A percentile compares a stretch with the other conserved stretches of the same genome.
Evolutionary conservation across 805 yeast species (phyloP).

Genomic region (Isabelozyma gotoi): DNA sequence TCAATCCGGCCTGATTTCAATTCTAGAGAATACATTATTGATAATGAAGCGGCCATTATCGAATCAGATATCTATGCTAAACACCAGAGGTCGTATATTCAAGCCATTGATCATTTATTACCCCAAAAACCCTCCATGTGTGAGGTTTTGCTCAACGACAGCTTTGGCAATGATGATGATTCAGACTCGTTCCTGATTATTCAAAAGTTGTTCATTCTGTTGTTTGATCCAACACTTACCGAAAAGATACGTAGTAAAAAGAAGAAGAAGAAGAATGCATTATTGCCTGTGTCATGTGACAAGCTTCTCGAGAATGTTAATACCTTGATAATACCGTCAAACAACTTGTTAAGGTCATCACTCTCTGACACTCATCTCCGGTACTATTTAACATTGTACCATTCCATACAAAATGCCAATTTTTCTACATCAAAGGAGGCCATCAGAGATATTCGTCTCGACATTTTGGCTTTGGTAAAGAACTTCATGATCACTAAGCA

Average conservation of each 20-base stretch:
- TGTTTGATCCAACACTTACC: constrained; percentile 11
- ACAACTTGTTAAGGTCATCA: constrained; percentile 22
- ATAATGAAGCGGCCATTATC: constrained; percentile 50
- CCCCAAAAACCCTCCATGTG: constrained; percentile 33
- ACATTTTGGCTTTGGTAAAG: constrained; percentile 24
- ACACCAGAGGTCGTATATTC: constrained; percentile 64
- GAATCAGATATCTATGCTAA: constrained; percentile 59
- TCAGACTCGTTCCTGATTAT: constrained; percentile 21
- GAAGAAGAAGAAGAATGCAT: constrained; percentile 1
- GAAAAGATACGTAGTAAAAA: constrained; percentile 8
- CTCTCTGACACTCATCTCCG: constrained; percentile 22
- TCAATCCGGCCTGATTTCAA: constrained; percentile 24
- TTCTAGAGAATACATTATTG: constrained; percentile 31
- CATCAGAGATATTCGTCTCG: constrained; percentile 26
- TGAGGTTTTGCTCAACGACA: constrained; percentile 38
- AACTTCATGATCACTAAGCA: constrained; percentile 22
- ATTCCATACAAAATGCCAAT: constrained; percentile 11
- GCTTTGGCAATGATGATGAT: constrained; percentile 12
- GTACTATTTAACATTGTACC: constrained; percentile 24
- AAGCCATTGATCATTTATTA: constrained; percentile 55
- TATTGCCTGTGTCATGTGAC: constrained; percentile 23
- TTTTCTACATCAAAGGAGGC: constrained; percentile 30
- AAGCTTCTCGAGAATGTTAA: constrained; percentile 21
- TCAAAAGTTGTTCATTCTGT: constrained; percentile 26
- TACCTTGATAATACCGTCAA: constrained; percentile 37